Evolutionary conservation across 345 rosid species (phyloP).

Genomic region (Brassica nigra): DNA sequence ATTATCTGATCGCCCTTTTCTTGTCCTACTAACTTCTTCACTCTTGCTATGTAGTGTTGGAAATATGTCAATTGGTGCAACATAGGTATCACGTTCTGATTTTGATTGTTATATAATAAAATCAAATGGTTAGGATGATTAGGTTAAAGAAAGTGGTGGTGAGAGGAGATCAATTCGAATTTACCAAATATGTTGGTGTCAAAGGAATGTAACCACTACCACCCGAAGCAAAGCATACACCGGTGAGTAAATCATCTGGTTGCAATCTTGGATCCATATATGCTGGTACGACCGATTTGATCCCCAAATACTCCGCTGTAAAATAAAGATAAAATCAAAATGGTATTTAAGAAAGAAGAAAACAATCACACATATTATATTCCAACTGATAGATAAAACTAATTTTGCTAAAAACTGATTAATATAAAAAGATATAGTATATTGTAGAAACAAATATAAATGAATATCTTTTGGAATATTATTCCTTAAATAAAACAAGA

Average conservation of each 20-base stretch:
- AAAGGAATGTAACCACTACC: conserved; percentile 8
- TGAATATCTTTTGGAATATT: background rate
- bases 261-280: background rate
- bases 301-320: background rate
- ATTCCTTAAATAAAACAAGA: too few species aligned
- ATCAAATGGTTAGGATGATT: background rate
- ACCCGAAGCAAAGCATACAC: conserved; percentile 7
- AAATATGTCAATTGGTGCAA: background rate
- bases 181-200: conserved; percentile 11
- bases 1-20: background rate
- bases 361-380: background rate
- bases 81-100: conserved; percentile 14
- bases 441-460: background rate
- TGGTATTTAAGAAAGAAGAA: background rate
- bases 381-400: background rate
- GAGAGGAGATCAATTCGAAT: background rate
- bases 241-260: conserved; percentile 4
- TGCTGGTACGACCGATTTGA: background rate
- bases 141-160: background rate
- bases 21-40: conserved; percentile 5
- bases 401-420: too few species aligned
- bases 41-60: conserved; percentile 9
- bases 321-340: background rate
- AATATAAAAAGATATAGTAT: too few species aligned
- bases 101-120: background rate